Evolutionary conservation across 768 basidiomycete genomes (phyloP).

Genomic region (Psilocybe cubensis): DNA sequence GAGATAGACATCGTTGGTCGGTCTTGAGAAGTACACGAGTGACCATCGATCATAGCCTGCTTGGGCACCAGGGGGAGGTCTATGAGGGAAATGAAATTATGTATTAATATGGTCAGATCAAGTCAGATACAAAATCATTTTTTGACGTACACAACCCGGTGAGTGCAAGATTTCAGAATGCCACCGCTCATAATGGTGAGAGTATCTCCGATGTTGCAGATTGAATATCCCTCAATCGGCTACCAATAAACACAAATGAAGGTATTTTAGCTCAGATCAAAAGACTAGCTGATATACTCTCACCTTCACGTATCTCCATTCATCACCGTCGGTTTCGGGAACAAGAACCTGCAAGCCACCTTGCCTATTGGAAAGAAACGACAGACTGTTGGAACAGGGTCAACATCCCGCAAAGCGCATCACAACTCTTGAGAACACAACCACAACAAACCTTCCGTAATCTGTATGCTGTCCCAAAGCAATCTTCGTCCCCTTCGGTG

Average conservation of each 20-base stretch:
- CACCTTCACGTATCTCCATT: conserved; percentile 70
- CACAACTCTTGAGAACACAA: background rate
- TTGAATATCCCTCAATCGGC: conserved; percentile 54
- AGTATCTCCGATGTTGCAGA: conserved; percentile 65
- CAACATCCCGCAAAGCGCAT: too few species aligned
- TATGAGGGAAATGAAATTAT: too few species aligned
- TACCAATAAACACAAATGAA: conserved; percentile 12
- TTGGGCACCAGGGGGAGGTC: conserved; percentile 57
- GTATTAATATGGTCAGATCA: too few species aligned
- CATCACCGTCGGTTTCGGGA: conserved; percentile 47
- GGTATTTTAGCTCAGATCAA: background rate
- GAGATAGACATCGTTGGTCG: conserved; percentile 48
- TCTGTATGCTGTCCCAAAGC: conserved; percentile 67
- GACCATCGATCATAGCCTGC: conserved; percentile 54
- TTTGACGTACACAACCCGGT: conserved; percentile 56
- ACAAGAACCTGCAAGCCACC: conserved; percentile 69
- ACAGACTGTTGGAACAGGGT: conserved; percentile 43
- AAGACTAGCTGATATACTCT: conserved; percentile 16
- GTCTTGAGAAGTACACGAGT: conserved; percentile 63
- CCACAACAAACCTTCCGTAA: conserved; percentile 51
- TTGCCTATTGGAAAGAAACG: conserved; percentile 64
- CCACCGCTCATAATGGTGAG: conserved; percentile 62
- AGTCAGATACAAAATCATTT: background rate
- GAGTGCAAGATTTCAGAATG: conserved; percentile 60
- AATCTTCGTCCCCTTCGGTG: conserved; percentile 26